phyloP scores from a whole-genome alignment of 2,329 filamentous ascomycete species.

The Trichoderma sp. region DNA sequence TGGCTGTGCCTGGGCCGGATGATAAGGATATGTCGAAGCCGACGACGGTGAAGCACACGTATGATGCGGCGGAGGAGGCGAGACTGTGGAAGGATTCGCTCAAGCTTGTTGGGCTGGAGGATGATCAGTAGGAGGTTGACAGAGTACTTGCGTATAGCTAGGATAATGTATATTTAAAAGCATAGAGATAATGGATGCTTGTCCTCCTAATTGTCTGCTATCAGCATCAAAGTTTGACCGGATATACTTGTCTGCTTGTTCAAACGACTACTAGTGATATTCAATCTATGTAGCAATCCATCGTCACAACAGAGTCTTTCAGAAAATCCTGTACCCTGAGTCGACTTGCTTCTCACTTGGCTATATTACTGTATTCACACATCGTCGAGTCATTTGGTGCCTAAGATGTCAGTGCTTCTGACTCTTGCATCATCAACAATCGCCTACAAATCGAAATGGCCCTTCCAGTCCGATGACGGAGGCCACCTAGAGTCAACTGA shows the following conservation, averaged over 20 bases:
- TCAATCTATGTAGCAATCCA: background rate
- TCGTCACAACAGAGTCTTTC: background rate
- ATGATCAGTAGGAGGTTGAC: background rate
- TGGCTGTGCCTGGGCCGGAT: constrained; percentile 26
- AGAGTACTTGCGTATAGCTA: background rate
- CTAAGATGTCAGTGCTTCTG: background rate
- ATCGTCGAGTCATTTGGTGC: background rate
- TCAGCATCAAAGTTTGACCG: background rate
- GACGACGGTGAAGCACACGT: constrained; percentile 32
- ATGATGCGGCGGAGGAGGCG: constrained; percentile 40
- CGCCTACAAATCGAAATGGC: background rate
- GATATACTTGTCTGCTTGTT: background rate
- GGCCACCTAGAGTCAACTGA: too few species aligned
- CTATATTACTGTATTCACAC: background rate
- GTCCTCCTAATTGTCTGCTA: background rate
- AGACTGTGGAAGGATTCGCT: constrained; percentile 41
- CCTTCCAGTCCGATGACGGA: background rate
- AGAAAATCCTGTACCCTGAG: background rate
- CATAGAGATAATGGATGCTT: background rate
- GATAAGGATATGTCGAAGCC: background rate
- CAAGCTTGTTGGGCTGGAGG: constrained; percentile 17
- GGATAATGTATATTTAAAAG: background rate
- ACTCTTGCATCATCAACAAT: background rate
- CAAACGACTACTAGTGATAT: background rate
- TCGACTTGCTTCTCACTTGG: background rate